These are phyloP conservation scores for Populus tomentosa DNA, from an alignment of 441 rosid genomes.

Conservation along the genomic window DNA sequence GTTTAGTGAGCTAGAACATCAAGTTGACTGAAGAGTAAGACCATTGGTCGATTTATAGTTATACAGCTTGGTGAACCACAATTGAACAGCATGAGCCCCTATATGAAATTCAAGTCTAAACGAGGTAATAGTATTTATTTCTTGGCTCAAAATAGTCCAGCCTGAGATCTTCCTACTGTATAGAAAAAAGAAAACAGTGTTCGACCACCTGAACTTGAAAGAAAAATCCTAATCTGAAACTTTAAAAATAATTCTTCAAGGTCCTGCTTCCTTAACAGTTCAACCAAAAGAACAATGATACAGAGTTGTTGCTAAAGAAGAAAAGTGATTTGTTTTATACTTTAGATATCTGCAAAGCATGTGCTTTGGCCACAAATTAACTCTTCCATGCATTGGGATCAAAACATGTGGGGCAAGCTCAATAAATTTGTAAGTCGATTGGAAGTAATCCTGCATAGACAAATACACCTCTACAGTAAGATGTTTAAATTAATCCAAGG, in stretches of 20 bases:
- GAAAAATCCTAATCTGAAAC: neutral
- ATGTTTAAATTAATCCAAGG: slow-evolving; percentile 3
- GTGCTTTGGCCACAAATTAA: slow-evolving; percentile 84
- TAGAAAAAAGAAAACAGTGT: neutral
- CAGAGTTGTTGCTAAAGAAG: neutral
- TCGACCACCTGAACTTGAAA: too few species aligned
- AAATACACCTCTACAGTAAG: slow-evolving; percentile 2
- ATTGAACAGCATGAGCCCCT: neutral
- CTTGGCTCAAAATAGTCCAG: neutral
- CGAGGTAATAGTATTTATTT: neutral
- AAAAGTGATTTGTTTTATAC: slow-evolving; percentile 32
- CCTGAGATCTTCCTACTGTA: neutral
- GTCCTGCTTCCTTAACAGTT: neutral
- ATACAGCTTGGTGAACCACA: slow-evolving; percentile 6
- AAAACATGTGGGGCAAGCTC: slow-evolving; percentile 78
- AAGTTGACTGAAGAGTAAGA: neutral
- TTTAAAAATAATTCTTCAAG: neutral
- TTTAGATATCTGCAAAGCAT: slow-evolving; percentile 81
- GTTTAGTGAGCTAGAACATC: slow-evolving; percentile 14
- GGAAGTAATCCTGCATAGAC: slow-evolving; percentile 65
- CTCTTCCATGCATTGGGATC: slow-evolving; percentile 94
- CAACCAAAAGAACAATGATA: neutral
- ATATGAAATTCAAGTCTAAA: slow-evolving; percentile 1
- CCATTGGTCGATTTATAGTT: neutral
- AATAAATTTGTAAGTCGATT: slow-evolving; percentile 74